These are phyloP conservation scores for Breynia disticha DNA, from an alignment of 441 rosid genomes.

Conservation along the genomic window DNA sequence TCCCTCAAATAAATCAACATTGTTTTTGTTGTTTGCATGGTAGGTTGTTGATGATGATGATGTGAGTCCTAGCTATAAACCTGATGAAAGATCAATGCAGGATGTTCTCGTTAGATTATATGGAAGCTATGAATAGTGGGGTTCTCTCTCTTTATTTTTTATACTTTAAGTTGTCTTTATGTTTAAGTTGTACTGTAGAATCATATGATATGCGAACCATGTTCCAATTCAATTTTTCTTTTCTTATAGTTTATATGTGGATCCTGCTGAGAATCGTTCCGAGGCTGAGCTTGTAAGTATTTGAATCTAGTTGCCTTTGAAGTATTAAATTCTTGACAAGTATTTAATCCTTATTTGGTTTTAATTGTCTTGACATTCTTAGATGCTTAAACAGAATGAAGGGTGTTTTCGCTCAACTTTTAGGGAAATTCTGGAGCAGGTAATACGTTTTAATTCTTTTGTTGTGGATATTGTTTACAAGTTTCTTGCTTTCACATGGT, in stretches of 20 bases:
- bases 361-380: slow-evolving; percentile 1
- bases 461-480: not conserved
- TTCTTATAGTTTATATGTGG: slow-evolving; percentile 31
- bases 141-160: slow-evolving; percentile 16
- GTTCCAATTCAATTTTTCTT: not conserved
- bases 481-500: too few relatives aligned
- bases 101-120: slow-evolving; percentile 43
- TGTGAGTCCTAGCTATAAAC: slow-evolving; percentile 22
- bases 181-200: not conserved
- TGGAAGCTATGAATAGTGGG: slow-evolving; percentile 44
- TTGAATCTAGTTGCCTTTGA: not conserved
- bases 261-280: slow-evolving; percentile 28
- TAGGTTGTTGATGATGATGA: slow-evolving; percentile 38
- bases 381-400: slow-evolving; percentile 33
- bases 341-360: not conserved
- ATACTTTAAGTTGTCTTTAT: not conserved
- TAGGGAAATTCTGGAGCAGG: slow-evolving; percentile 38
- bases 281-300: slow-evolving; percentile 39
- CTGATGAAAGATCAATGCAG: slow-evolving; percentile 16
- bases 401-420: slow-evolving; percentile 26
- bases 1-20: not conserved
- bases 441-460: slow-evolving; percentile 14
- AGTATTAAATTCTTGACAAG: too few relatives aligned
- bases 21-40: slow-evolving; percentile 13
- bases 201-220: not conserved